Evolutionary conservation across 192 early-diverging fungal genomes (phyloP).

Genomic region (Coemansia sp.): DNA sequence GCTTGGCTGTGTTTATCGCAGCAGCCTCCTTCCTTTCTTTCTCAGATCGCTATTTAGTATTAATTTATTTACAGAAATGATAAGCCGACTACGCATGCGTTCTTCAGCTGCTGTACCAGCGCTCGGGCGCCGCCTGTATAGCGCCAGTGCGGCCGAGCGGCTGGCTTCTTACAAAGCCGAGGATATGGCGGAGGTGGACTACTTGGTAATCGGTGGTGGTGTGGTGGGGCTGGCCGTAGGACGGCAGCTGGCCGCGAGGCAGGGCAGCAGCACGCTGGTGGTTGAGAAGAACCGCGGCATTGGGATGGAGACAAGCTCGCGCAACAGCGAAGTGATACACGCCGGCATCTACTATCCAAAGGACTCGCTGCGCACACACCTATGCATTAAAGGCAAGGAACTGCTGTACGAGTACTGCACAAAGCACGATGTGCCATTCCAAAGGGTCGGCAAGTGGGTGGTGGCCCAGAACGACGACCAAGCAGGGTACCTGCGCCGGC

Average conservation of each 20-base stretch:
- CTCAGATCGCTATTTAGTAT: not conserved
- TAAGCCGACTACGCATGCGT: not conserved
- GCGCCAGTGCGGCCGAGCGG: constrained; percentile 6
- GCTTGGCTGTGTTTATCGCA: too few relatives aligned
- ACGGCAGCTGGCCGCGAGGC: constrained; percentile 55
- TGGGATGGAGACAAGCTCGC: constrained; percentile 76
- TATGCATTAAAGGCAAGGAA: constrained; percentile 75
- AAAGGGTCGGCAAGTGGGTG: constrained; percentile 73
- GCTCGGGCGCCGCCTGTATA: not conserved
- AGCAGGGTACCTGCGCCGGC: constrained; percentile 51
- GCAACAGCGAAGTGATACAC: constrained; percentile 90
- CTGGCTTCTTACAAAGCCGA: constrained; percentile 12
- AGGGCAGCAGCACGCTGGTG: constrained; percentile 54
- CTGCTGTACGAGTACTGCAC: constrained; percentile 66
- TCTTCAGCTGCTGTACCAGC: not conserved
- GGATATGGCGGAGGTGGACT: constrained; percentile 55
- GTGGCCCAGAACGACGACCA: constrained; percentile 61
- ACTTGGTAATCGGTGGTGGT: constrained; percentile 76
- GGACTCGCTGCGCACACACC: constrained; percentile 67
- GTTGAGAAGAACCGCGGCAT: constrained; percentile 65
- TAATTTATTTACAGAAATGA: not conserved
- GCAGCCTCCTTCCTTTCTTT: too few relatives aligned
- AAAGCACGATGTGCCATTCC: constrained; percentile 54
- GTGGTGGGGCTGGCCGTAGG: constrained; percentile 79
- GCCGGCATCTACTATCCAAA: constrained; percentile 81